Base-by-base conservation (phyloP, 176 grass and related monocot species). In the Carex myosuroides region DNA sequence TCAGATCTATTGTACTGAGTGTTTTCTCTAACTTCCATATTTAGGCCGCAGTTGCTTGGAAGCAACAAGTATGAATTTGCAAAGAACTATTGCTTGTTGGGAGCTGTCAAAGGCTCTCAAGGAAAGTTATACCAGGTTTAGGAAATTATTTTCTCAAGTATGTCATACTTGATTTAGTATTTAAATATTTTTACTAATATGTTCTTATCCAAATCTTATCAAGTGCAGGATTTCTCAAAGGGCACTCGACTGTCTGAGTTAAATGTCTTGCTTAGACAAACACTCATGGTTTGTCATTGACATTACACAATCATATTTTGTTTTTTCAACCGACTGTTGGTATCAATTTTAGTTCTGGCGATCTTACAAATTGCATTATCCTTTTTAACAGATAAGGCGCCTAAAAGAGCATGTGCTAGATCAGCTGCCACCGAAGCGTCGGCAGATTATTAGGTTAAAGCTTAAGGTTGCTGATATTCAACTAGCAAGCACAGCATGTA, bases 201-300 rank as follows among this genome's bases (percentile, higher is more conserved):
- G 76, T 76, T 68, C 16, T 60, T 65, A 64, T 67, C 13, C 56
- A 83, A 76, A 57, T 70, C 52, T 89, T 13, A 79, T 60, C 41
- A 82, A 24, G 30, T 90, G 64, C 95, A 98, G 95, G 95, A 98
- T 74, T 98, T 91, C 84, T 94, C 95, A 35, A 94, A 91, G 74
- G 91, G 95, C 81, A 88, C 60, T 55, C 86, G 95, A 80, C 83
- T 94, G 84, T 88, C 87, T 33, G 95, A 98, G 79, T 88, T 98
- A 83, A 98, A 94, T 87, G 89, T 98, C 79, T 85, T 98, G 86
- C 95, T 98, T 86, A 91, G 87, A 57, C 89, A 94, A 83, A 94
- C 90, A 58, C 84, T 98, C 20, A 98, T 98, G 95, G 95, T 98
- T 62, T 79, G 92, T 91, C 87, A 69, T 89, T 86, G 21, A 68